These are phyloP conservation scores for Oryza meyeriana DNA, from an alignment of 176 grass and related monocot genomes.

Conservation along the genomic window DNA sequence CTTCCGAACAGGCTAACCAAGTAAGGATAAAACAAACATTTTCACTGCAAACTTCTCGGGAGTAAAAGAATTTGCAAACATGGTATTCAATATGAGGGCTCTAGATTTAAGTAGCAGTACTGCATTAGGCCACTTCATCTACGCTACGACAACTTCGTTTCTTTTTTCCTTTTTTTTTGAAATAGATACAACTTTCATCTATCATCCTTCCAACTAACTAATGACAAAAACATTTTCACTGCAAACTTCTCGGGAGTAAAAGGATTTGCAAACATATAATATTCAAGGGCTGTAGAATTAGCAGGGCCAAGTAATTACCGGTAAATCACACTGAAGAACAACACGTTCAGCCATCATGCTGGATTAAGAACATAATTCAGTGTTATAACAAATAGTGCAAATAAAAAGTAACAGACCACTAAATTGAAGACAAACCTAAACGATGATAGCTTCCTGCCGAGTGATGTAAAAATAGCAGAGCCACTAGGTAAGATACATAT, in stretches of 20 bases:
- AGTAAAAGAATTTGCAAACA: not conserved
- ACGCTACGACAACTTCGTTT: not conserved
- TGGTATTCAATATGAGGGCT: not conserved
- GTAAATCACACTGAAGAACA: conserved; percentile 70
- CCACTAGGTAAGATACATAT: conserved; percentile 63
- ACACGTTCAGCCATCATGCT: conserved; percentile 57
- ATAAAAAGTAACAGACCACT: not conserved
- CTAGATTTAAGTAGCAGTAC: not conserved
- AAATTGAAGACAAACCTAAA: conserved; percentile 62
- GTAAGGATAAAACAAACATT: not conserved
- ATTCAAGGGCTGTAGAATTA: not conserved
- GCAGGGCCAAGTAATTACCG: conserved; percentile 55
- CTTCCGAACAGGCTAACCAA: not conserved
- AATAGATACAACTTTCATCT: not conserved
- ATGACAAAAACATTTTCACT: not conserved
- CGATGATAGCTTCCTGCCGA: conserved; percentile 65
- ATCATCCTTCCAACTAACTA: not conserved
- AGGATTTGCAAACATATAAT: not conserved
- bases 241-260: not conserved
- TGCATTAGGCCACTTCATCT: not conserved
- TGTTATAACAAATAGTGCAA: conserved; percentile 25
- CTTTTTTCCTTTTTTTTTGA: not conserved
- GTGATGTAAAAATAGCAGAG: conserved; percentile 66
- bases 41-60: not conserved
- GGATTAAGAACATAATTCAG: conserved; percentile 49